Evolutionary conservation across 225 moss, liverwort and hornwort genomes (phyloP).

Genomic region (Sphagnum tenellum): DNA sequence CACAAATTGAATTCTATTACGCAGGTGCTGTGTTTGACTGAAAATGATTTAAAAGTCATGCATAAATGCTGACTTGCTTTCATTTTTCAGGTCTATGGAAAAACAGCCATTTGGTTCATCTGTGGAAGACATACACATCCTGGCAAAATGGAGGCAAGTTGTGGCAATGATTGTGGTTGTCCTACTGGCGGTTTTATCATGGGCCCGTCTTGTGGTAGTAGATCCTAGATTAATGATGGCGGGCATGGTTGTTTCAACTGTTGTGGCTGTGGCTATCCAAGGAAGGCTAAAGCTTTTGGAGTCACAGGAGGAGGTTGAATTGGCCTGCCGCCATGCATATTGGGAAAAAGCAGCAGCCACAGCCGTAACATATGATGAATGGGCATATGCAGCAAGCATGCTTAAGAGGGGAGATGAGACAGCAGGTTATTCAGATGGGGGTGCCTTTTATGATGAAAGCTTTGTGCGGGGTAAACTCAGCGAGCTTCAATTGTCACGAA

Average conservation of each 20-base stretch:
- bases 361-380: too few species aligned
- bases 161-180: constrained; percentile 8
- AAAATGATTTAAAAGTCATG: too few species aligned
- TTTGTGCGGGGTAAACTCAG: too few species aligned
- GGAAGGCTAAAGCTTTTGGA: neutral
- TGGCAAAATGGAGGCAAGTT: neutral
- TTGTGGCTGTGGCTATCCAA: constrained; percentile 5
- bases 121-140: neutral
- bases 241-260: constrained; percentile 10
- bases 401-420: too few species aligned
- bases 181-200: constrained; percentile 16
- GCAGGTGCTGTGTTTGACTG: neutral
- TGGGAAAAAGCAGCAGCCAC: too few species aligned
- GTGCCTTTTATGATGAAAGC: too few species aligned
- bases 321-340: neutral
- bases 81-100: neutral
- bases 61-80: too few species aligned
- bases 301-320: neutral
- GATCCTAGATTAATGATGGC: constrained; percentile 18
- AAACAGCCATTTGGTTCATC: neutral
- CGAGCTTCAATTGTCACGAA: too few species aligned
- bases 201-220: constrained; percentile 11
- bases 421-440: too few species aligned
- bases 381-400: too few species aligned
- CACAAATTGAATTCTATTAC: too few species aligned